phyloP scores from a whole-genome alignment of 768 basidiomycete genomes.

The Cystoderma amianthinum region DNA sequence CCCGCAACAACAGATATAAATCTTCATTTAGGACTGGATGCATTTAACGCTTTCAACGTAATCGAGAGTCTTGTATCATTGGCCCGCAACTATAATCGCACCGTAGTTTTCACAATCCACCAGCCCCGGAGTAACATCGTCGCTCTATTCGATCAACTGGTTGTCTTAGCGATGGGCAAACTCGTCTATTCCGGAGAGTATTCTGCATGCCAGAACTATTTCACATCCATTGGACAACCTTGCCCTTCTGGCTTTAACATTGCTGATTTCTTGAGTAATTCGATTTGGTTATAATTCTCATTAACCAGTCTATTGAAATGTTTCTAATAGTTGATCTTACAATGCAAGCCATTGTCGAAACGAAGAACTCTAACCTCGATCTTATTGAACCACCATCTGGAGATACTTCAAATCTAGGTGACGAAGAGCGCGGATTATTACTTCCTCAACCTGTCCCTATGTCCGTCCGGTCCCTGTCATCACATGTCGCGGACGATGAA shows the following conservation, averaged over 20 bases:
- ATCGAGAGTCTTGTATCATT: slow-evolving; percentile 83
- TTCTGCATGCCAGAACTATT: slow-evolving; percentile 71
- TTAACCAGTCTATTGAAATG: slow-evolving; percentile 1
- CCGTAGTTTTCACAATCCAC: slow-evolving; percentile 96
- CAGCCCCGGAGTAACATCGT: slow-evolving; percentile 98
- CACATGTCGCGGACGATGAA: slow-evolving; percentile 6
- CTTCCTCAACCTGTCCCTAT: slow-evolving; percentile 20
- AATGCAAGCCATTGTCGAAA: slow-evolving; percentile 44
- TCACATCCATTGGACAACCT: slow-evolving; percentile 67
- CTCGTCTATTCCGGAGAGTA: slow-evolving; percentile 82
- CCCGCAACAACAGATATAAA: no score
- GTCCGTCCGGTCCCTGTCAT: slow-evolving; percentile 32
- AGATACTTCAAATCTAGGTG: slow-evolving; percentile 38
- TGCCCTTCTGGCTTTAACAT: slow-evolving; percentile 97
- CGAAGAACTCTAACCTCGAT: slow-evolving; percentile 27
- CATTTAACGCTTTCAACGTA: slow-evolving; percentile 94
- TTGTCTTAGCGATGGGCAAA: slow-evolving; percentile 80
- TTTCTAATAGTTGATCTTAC: slow-evolving; percentile 58
- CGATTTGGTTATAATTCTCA: no score
- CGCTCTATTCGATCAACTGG: slow-evolving; percentile 86
- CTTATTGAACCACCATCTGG: slow-evolving; percentile 22
- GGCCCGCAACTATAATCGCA: slow-evolving; percentile 85
- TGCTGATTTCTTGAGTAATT: slow-evolving; percentile 91
- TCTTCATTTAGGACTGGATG: slow-evolving; percentile 67
- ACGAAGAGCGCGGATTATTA: slow-evolving; percentile 65